Conservation (phyloP, 163 green algal species). For the Chlamydomonas reinhardtii region DNA sequence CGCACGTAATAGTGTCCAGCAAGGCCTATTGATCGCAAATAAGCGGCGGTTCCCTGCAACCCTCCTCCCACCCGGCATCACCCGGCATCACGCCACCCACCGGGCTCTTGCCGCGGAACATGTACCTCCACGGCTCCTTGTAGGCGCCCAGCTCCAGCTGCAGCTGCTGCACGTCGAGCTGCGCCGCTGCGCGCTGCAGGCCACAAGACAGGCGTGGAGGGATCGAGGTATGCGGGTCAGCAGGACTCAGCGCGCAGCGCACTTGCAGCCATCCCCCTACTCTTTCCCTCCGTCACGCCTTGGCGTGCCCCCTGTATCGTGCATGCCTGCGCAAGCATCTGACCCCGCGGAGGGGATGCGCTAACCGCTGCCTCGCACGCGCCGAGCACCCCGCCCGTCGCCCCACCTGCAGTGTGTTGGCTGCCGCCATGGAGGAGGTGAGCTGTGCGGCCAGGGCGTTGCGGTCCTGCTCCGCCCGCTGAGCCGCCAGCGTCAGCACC, state of each 20-base stretch:
- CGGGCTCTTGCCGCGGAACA: not conserved
- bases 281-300: too few relatives aligned
- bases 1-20: too few relatives aligned
- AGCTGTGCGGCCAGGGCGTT: not conserved
- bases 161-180: constrained; percentile 23
- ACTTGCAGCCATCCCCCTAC: too few relatives aligned
- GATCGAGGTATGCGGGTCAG: too few relatives aligned
- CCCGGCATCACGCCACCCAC: not conserved
- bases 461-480: constrained; percentile 20
- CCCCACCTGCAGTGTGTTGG: not conserved
- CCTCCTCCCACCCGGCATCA: not conserved
- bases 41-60: not conserved
- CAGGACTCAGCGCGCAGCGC: too few relatives aligned
- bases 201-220: too few relatives aligned
- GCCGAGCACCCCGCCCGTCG: too few relatives aligned
- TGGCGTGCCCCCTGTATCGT: too few relatives aligned
- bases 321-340: too few relatives aligned
- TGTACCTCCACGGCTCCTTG: constrained; percentile 47
- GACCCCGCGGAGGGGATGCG: too few relatives aligned
- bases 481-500: constrained; percentile 4
- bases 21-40: too few relatives aligned
- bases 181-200: constrained; percentile 1
- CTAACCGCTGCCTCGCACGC: too few relatives aligned
- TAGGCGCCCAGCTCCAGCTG: constrained; percentile 36
- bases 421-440: constrained; percentile 11